Evolutionary conservation across 73 alveolate genomes (phyloP).

Genomic region (Paramecium primaurelia): DNA sequence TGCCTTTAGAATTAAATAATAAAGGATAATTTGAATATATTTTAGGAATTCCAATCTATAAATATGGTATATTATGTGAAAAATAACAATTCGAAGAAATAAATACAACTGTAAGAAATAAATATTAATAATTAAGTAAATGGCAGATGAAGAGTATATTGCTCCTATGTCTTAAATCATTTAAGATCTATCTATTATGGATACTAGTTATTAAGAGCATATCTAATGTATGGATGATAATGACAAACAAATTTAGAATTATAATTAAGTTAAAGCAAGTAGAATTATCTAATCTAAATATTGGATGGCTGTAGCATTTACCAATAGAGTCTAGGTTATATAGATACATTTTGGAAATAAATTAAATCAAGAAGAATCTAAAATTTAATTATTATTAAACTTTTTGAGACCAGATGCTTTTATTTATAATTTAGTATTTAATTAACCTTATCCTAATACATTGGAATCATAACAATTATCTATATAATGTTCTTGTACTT

Average conservation of each 20-base stretch:
- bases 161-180: neutral
- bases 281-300: neutral
- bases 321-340: neutral
- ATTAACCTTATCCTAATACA: neutral
- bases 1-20: neutral
- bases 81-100: neutral
- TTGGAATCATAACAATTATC: neutral
- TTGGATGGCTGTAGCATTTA: neutral
- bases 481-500: neutral
- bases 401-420: slow-evolving; percentile 39
- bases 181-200: neutral
- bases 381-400: neutral
- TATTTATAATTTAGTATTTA: neutral
- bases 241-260: neutral
- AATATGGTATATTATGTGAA: neutral
- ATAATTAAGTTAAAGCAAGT: neutral
- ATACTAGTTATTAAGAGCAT: neutral
- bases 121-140: neutral
- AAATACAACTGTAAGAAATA: neutral
- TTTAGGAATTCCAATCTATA: neutral
- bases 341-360: neutral
- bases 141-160: neutral
- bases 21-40: neutral
- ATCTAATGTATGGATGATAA: slow-evolving; percentile 1
- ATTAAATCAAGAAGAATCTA: neutral